Base-by-base conservation (phyloP, 306 rosid genomes). In the Gastrolobium villosum region DNA sequence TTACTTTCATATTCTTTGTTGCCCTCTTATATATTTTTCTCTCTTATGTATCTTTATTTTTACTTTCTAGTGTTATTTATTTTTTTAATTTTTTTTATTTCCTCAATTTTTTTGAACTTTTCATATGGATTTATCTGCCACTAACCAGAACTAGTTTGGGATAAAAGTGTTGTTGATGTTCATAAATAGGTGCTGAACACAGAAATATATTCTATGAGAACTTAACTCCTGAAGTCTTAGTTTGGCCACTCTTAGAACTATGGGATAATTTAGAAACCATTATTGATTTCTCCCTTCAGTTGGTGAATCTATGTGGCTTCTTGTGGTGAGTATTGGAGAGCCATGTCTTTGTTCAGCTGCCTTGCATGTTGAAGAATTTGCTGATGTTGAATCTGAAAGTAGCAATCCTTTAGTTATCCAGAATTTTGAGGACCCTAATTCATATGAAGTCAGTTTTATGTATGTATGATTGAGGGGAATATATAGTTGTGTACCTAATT, bases 241-340 rank as follows among this genome's bases (percentile, higher is more conserved):
- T n/a, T n/a, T n/a, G n/a, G n/a, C 48, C 53, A 37, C 39, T 64
- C 41, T 57, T 81, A 74, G 81, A 79, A 60, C 69, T 75, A 76
- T 76, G 68, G 77, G 65, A 79, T 70, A 84, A 79, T 54, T 52
- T 81, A 46, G 70, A 79, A 67, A 14, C 72, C 72, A 49, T 76
- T 83, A 74, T 86, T 87, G 70, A n/a, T 72, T 77, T 82, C 84
- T 81, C 86, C 87, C 77, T 85, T 79, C 85, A 80, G 83, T 78
- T 83, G 97, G 94, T 81, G 66, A 80, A 85, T 82, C 77, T 78
- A 81, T 31, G 74, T 57, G 28, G 87, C 86, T 79, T 69, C 70
- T 70, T 65, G 72, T 64, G 74, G 75, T 82, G 87, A 78, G 80
- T 87, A 80, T 79, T 80, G 75, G 90, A 77, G 89, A 77, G 87